Base-by-base conservation (phyloP, 352 stramenopile species). In the Phytophthora vignae region DNA sequence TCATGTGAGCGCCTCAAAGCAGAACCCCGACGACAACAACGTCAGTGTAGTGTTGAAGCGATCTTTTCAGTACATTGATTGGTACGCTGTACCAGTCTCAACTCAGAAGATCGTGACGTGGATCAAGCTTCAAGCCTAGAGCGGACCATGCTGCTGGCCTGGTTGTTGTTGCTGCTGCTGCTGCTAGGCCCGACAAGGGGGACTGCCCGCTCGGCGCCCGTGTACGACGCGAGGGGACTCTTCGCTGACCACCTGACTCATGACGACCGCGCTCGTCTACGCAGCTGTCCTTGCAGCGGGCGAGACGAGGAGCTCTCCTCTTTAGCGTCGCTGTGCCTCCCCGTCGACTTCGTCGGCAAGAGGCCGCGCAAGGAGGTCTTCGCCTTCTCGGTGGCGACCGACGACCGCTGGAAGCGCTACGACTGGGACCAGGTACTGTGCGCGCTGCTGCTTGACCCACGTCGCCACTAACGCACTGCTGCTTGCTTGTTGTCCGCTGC, bases 361-460 rank as follows among this genome's bases (percentile, higher is more conserved):
- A 69, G 48, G 9, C 21, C 27, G 21, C 80, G 80, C 52, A 84
- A 84, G 15, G 85, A 96, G 66, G 77, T 96, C 3, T 96, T 94
- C 60, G 87, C 84, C 54, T 96, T 96, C 69, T 96, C 89, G 1
- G 79, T 90, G 11, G 67, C 81, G 7, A 83, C 61, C 0, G 73
- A 84, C 19, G 78, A 92, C 53, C 82, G 81, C 3, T 96, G 89
- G 89, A 88, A 85, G 50, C 78, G 79, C 60, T 96, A 96, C 68
- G 89, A 96, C 69, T 96, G 84, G 84, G 79, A 91, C 1, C 69
- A 81, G 69, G 81, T 87, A 70, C 14, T 33, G 12, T 38, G 7
- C 36, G 36, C 36, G 10, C 36, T 44, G 36, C 36, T 44, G 14
- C 36, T 44, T 14, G 11, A 17, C 11, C 36, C 14, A 44, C 36